Conservation (phyloP, 129 eudicot genomes). For the Escallonia rubra region DNA sequence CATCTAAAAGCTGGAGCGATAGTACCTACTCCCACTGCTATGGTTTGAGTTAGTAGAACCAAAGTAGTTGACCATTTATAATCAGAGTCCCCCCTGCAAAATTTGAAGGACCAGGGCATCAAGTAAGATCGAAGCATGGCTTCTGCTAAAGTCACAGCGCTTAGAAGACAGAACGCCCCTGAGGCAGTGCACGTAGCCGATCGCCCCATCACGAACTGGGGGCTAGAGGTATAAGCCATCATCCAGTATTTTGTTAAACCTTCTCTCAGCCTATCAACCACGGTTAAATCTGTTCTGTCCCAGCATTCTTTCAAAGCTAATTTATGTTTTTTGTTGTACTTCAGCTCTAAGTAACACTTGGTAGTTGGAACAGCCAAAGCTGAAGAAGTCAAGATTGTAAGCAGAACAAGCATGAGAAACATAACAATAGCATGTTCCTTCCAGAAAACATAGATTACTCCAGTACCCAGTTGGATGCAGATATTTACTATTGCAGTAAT, state of each 20-base stretch:
- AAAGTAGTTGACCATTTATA: slow-evolving; percentile 14
- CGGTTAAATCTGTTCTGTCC: not conserved
- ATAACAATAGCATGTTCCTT: slow-evolving; percentile 10
- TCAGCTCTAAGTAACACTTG: slow-evolving; percentile 15
- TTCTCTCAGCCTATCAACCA: slow-evolving; percentile 12
- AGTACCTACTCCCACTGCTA: slow-evolving; percentile 8
- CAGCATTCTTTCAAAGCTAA: slow-evolving; percentile 1
- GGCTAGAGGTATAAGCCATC: slow-evolving; percentile 17
- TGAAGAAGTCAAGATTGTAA: slow-evolving; percentile 16
- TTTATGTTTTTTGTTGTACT: slow-evolving; percentile 12
- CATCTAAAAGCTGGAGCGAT: slow-evolving; percentile 17
- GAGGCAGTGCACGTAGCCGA: slow-evolving; percentile 15
- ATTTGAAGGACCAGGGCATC: not conserved
- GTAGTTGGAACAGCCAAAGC: slow-evolving; percentile 19
- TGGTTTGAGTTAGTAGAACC: not conserved
- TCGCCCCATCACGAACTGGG: slow-evolving; percentile 17
- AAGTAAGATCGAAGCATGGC: slow-evolving; percentile 6
- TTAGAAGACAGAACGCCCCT: slow-evolving; percentile 9
- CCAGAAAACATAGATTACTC: slow-evolving; percentile 8
- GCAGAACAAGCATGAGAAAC: slow-evolving; percentile 10
- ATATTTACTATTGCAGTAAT: slow-evolving; percentile 22
- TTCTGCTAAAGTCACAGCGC: slow-evolving; percentile 1
- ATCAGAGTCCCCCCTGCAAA: not conserved
- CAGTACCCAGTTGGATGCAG: slow-evolving; percentile 16
- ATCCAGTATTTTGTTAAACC: slow-evolving; percentile 23